Conservation (phyloP, 768 basidiomycete species). For the Mycena olivaceomarginata region DNA sequence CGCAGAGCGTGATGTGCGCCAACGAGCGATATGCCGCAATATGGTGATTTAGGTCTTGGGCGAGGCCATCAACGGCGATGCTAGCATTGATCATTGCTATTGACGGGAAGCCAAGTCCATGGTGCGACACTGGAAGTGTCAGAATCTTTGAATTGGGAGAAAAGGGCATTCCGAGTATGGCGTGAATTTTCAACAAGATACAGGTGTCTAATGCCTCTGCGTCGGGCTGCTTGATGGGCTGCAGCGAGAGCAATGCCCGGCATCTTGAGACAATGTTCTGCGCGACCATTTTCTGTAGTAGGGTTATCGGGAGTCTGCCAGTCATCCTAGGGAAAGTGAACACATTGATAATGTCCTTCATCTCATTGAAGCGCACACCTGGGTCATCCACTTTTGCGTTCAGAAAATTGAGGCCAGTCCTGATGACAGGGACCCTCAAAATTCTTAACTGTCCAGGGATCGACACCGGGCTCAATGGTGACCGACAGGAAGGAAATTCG, state of each 20-base stretch:
- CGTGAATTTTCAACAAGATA: constrained; percentile 17
- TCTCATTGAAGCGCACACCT: background rate
- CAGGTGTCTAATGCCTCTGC: constrained; percentile 18
- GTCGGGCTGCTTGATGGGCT: constrained; percentile 29
- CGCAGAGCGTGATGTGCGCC: constrained; percentile 42
- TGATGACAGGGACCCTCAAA: constrained; percentile 17
- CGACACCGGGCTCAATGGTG: constrained; percentile 11
- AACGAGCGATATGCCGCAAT: constrained; percentile 34
- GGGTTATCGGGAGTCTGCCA: constrained; percentile 13
- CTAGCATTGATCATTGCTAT: constrained; percentile 28
- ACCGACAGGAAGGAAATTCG: constrained; percentile 10
- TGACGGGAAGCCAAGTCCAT: constrained; percentile 37
- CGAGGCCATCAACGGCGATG: constrained; percentile 27
- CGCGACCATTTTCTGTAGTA: constrained; percentile 13
- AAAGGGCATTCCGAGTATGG: constrained; percentile 22
- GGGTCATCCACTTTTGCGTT: constrained; percentile 26
- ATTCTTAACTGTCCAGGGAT: background rate
- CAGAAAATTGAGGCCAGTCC: constrained; percentile 23
- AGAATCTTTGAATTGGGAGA: constrained; percentile 18
- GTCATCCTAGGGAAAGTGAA: constrained; percentile 31
- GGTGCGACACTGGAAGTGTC: constrained; percentile 17
- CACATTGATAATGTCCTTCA: constrained; percentile 18
- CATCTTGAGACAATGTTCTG: constrained; percentile 27
- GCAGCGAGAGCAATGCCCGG: constrained; percentile 23
- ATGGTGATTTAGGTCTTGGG: constrained; percentile 43